phyloP scores from a whole-genome alignment of 2,329 filamentous ascomycete species.

The Colletotrichum salicis region DNA sequence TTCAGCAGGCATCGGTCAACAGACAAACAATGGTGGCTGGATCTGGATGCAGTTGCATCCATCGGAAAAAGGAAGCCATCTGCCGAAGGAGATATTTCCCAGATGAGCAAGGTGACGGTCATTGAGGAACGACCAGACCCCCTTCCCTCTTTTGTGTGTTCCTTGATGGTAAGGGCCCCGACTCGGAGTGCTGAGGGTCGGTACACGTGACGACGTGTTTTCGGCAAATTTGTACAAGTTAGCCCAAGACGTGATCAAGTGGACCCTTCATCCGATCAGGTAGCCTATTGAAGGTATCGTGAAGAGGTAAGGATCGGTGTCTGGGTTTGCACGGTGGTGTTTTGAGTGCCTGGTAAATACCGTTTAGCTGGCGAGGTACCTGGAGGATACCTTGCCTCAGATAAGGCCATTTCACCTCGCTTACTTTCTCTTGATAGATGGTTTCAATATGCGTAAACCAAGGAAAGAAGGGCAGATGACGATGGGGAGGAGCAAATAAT shows the following conservation, averaged over 20 bases:
- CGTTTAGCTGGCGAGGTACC: neutral
- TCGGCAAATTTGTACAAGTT: neutral
- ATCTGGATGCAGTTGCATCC: neutral
- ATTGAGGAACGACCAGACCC: neutral
- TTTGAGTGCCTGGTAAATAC: neutral
- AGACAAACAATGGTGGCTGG: neutral
- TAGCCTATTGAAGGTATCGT: neutral
- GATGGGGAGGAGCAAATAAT: neutral
- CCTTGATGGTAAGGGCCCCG: neutral
- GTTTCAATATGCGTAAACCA: too few relatives aligned
- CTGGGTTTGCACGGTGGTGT: neutral
- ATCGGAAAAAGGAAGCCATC: neutral
- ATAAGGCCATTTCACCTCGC: neutral
- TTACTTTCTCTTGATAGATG: neutral
- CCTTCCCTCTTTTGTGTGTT: neutral
- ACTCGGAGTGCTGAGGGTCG: neutral
- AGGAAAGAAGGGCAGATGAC: neutral
- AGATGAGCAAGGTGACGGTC: neutral
- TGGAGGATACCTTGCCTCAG: neutral
- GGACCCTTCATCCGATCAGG: neutral
- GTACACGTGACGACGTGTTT: neutral
- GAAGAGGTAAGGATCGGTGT: neutral
- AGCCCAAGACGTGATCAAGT: neutral
- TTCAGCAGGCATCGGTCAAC: neutral
- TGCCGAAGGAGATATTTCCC: neutral